Conservation (phyloP, 768 basidiomycete species). For the Postia placenta region DNA sequence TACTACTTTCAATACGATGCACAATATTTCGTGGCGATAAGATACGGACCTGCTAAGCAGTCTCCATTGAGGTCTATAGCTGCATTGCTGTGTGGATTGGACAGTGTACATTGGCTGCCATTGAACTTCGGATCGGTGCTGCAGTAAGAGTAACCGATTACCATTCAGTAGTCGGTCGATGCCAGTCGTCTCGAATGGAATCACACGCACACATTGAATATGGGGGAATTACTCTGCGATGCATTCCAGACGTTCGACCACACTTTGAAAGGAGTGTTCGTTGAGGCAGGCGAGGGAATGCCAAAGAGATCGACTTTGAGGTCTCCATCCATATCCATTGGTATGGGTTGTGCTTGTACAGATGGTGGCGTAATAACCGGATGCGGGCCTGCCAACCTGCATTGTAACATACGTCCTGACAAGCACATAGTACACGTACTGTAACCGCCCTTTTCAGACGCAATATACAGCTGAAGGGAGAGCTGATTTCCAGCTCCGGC, state of each 20-base stretch:
- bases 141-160: background rate
- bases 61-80: slow-evolving; percentile 94
- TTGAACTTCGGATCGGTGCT: slow-evolving; percentile 58
- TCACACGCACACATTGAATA: slow-evolving; percentile 62
- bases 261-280: slow-evolving; percentile 40
- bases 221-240: slow-evolving; percentile 40
- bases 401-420: background rate
- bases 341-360: slow-evolving; percentile 71
- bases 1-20: background rate
- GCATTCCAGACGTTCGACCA: slow-evolving; percentile 82
- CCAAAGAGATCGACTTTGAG: slow-evolving; percentile 88
- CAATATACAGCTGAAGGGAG: slow-evolving; percentile 67
- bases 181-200: background rate
- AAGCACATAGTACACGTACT: slow-evolving; percentile 34
- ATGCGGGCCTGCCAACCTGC: slow-evolving; percentile 16
- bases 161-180: background rate
- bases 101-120: slow-evolving; percentile 64
- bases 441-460: slow-evolving; percentile 56
- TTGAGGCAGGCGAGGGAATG: slow-evolving; percentile 37
- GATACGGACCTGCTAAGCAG: slow-evolving; percentile 80
- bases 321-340: slow-evolving; percentile 82
- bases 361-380: slow-evolving; percentile 58
- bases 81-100: slow-evolving; percentile 91
- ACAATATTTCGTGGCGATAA: background rate
- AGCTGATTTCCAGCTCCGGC: slow-evolving; percentile 42